Base-by-base conservation (phyloP, 805 yeast species). In the Pichia membranifaciens region DNA sequence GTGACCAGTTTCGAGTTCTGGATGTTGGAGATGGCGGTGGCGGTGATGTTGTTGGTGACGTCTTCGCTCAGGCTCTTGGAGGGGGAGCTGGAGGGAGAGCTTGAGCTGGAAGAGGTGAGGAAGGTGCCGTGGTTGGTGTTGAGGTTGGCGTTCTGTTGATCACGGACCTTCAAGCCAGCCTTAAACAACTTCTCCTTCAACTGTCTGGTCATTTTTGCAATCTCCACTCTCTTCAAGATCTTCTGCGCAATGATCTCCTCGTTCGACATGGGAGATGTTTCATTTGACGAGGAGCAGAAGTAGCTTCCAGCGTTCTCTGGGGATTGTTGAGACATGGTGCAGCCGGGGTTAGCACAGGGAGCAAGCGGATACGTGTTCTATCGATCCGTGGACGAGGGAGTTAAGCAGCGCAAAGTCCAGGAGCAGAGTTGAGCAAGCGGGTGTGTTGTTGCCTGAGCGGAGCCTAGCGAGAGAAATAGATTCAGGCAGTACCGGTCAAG, bases 141-240 rank as follows among this genome's bases (percentile, higher is more conserved):
- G n/a, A 15, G 25, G 12, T 38, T 16, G n/a, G n/a, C 15, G 7
- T 38, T 16, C 28, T 62, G 56, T 49, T 59, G 58, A 58, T 67
- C 66, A 36, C 62, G 57, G 4, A 66, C 68, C 43, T 61, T 63
- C 23, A 68, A 43, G 13, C 72, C 73, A 2, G 76, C 74, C 54
- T 65, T 69, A 23, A 68, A 66, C 17, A 72, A 56, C 51, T 71
- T 67, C 7, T 68, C 59, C 53, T 71, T 72, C 21, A 72, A 54
- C 51, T 70, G 75, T 49, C 75, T 59, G 2, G 77, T 69, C 45
- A 72, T 66, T 48, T 74, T 64, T 5, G 76, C 73, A 6, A 72
- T 61, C 51, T 72, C 75, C 4, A 73, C 77, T 44, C 75, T 61
- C 50, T 71, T 71, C 38, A 72, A 58, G 39, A 72, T 71, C 51